phyloP scores from a whole-genome alignment of 2,329 filamentous ascomycete genomes.

The Gyromitra esculenta region DNA sequence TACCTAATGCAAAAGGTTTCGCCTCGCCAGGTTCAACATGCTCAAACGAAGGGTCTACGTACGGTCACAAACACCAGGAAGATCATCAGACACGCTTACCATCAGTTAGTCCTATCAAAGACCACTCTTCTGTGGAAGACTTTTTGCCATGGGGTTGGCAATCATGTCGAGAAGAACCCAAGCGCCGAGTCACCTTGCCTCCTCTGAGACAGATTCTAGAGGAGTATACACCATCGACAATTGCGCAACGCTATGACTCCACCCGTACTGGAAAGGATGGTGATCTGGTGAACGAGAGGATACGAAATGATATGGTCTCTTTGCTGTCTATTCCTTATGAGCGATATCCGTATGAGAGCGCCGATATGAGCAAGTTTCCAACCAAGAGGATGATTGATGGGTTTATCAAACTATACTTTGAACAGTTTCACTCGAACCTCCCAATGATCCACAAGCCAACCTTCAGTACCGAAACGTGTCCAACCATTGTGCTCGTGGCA shows the following conservation, averaged over 20 bases:
- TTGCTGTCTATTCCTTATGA: slow-evolving; percentile 56
- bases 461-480: slow-evolving; percentile 56
- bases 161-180: slow-evolving; percentile 54
- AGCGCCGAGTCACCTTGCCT: slow-evolving; percentile 56
- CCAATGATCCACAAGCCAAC: slow-evolving; percentile 59
- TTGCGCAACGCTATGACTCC: slow-evolving; percentile 37
- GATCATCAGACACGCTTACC: slow-evolving; percentile 50
- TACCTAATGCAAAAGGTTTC: slow-evolving; percentile 37
- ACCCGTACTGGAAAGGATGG: slow-evolving; percentile 20
- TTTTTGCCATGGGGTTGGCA: slow-evolving; percentile 58
- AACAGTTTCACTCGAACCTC: slow-evolving; percentile 59
- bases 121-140: slow-evolving; percentile 53
- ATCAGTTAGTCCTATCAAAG: slow-evolving; percentile 53
- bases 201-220: slow-evolving; percentile 57
- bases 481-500: slow-evolving; percentile 56
- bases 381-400: slow-evolving; percentile 57
- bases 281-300: slow-evolving; percentile 53
- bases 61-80: slow-evolving; percentile 36
- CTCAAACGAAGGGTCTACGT: slow-evolving; percentile 42
- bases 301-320: slow-evolving; percentile 57
- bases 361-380: slow-evolving; percentile 58
- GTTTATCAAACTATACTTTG: slow-evolving; percentile 59
- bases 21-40: slow-evolving; percentile 38
- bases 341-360: slow-evolving; percentile 55
- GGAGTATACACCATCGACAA: slow-evolving; percentile 53